Evolutionary conservation across 2,329 filamentous ascomycete genomes (phyloP).

Genomic region (Sclerotinia sclerotiorum): DNA sequence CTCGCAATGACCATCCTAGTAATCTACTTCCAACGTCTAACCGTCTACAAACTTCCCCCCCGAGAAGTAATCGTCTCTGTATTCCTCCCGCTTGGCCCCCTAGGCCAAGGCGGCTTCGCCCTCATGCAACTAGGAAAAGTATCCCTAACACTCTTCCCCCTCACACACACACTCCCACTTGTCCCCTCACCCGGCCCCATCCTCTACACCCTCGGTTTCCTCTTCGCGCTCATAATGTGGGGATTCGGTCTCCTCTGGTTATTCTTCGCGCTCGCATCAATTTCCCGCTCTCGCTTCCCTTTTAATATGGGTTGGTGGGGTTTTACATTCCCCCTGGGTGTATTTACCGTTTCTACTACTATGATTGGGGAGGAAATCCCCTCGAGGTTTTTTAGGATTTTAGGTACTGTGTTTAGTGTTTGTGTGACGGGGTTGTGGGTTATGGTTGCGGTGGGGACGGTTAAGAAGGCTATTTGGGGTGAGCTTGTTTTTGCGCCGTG

Average conservation of each 20-base stretch:
- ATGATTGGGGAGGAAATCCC: conserved; percentile 52
- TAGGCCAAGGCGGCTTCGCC: conserved; percentile 65
- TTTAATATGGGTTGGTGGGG: conserved; percentile 66
- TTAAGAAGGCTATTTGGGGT: conserved; percentile 49
- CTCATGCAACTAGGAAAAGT: conserved; percentile 47
- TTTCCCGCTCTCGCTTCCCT: conserved; percentile 49
- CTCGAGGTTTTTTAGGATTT: conserved; percentile 54
- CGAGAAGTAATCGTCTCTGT: conserved; percentile 66
- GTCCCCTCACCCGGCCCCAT: conserved; percentile 49
- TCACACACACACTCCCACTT: conserved; percentile 39
- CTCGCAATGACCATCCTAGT: conserved; percentile 62
- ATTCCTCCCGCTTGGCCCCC: conserved; percentile 65
- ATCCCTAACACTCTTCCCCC: conserved; percentile 45
- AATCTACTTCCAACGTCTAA: conserved; percentile 69
- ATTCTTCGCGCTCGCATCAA: conserved; percentile 52
- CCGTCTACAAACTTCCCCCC: conserved; percentile 64
- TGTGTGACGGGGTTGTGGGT: conserved; percentile 56
- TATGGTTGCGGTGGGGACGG: conserved; percentile 51
- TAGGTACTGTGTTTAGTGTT: conserved; percentile 53
- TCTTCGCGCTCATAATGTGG: conserved; percentile 56
- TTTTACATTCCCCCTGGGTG: conserved; percentile 59
- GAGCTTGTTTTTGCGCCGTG: conserved; percentile 56
- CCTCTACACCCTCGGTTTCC: conserved; percentile 58
- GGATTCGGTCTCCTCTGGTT: conserved; percentile 56
- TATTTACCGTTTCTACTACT: conserved; percentile 52